Conservation (phyloP, 495 filamentous ascomycete genomes). For the Neurospora intermedia region DNA sequence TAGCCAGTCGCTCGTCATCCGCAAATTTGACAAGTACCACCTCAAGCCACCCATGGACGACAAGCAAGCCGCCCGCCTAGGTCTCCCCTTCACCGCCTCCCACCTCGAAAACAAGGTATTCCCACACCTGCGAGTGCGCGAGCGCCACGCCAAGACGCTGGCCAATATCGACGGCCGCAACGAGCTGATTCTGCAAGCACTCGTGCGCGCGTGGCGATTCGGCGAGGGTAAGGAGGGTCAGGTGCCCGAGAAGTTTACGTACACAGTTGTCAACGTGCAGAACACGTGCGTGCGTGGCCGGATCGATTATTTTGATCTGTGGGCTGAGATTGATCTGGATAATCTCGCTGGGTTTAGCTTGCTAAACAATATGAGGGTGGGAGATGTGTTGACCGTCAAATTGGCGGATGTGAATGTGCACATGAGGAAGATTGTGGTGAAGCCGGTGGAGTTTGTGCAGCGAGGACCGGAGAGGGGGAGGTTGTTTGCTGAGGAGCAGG, state of each 20-base stretch:
- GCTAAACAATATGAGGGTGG: constrained; percentile 14
- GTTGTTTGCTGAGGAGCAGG: background rate
- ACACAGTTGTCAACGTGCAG: constrained; percentile 28
- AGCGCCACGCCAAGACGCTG: constrained; percentile 28
- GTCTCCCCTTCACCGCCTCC: constrained; percentile 52
- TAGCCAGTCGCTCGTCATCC: background rate
- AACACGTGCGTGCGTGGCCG: constrained; percentile 13
- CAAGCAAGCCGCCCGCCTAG: constrained; percentile 8
- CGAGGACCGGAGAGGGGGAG: background rate
- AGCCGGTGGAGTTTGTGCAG: constrained; percentile 28
- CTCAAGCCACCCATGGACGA: constrained; percentile 1
- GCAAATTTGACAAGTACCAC: background rate
- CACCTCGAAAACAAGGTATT: constrained; percentile 44
- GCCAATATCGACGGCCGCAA: constrained; percentile 21
- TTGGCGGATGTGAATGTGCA: constrained; percentile 48
- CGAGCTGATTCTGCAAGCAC: constrained; percentile 55
- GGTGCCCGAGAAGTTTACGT: constrained; percentile 53
- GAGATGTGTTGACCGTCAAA: constrained; percentile 45
- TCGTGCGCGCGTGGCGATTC: constrained; percentile 68
- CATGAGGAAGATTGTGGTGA: constrained; percentile 36
- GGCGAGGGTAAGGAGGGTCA: constrained; percentile 29
- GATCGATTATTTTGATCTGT: constrained; percentile 31
- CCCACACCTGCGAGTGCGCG: constrained; percentile 38
- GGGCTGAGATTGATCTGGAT: constrained; percentile 21
- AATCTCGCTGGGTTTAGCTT: constrained; percentile 15